Conservation (phyloP, 305 asterid genomes). For the Fraxinus ornus region DNA sequence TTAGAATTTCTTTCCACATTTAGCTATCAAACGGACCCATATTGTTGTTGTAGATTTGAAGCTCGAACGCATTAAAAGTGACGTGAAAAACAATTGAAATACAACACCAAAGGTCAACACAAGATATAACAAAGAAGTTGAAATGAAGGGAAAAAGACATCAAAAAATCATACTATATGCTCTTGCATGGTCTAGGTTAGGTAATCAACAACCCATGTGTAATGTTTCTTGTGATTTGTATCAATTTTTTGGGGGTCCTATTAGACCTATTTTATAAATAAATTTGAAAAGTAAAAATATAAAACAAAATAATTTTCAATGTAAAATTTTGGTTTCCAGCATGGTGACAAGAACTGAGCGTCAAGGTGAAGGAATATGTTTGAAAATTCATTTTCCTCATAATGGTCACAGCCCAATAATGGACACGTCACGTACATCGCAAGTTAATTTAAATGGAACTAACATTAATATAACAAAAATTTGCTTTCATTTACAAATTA, state of each 20-base stretch:
- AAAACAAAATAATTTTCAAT: neutral
- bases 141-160: neutral
- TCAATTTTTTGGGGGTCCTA: neutral
- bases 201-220: neutral
- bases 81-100: neutral
- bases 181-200: neutral
- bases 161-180: neutral
- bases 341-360: neutral
- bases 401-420: neutral
- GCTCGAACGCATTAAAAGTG: neutral
- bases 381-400: neutral
- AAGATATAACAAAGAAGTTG: neutral
- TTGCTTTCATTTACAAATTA: neutral
- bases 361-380: neutral
- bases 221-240: neutral
- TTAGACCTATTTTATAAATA: neutral
- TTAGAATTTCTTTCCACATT: too few relatives aligned
- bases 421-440: neutral
- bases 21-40: too few relatives aligned
- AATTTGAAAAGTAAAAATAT: neutral
- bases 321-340: neutral
- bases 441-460: neutral
- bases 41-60: neutral
- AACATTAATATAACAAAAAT: neutral
- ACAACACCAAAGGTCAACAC: neutral